Evolutionary conservation across 2,329 filamentous ascomycete genomes (phyloP).

Genomic region (Phialocephala sp.): DNA sequence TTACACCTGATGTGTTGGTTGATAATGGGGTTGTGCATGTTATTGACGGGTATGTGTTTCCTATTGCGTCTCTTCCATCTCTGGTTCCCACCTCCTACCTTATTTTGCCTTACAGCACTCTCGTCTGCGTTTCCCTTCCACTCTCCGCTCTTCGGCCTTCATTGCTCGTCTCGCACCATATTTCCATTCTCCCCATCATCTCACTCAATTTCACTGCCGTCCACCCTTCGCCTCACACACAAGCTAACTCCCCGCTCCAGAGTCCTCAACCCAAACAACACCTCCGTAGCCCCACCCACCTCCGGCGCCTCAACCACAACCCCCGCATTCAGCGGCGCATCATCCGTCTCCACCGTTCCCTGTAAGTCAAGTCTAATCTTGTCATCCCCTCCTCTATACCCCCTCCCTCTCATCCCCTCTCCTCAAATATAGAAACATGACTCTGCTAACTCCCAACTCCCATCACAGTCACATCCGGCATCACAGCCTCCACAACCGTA

Average conservation of each 20-base stretch:
- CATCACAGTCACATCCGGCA: conserved; percentile 53
- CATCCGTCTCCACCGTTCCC: conserved; percentile 52
- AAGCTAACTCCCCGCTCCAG: conserved; percentile 36
- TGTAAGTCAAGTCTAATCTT: too few relatives aligned
- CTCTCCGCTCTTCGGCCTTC: too few relatives aligned
- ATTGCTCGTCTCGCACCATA: too few relatives aligned
- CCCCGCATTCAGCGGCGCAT: conserved; percentile 60
- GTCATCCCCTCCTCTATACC: not conserved
- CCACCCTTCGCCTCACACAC: conserved; percentile 4
- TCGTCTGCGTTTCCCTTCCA: too few relatives aligned
- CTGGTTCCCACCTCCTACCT: not conserved
- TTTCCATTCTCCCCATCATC: not conserved
- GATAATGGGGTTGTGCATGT: conserved; percentile 45
- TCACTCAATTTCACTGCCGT: not conserved
- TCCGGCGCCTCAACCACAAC: conserved; percentile 51
- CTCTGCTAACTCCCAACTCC: not conserved
- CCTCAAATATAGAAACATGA: not conserved
- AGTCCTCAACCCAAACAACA: conserved; percentile 61
- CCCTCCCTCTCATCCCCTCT: not conserved
- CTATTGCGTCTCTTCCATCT: not conserved
- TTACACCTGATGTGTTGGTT: conserved; percentile 44
- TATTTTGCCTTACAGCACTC: not conserved
- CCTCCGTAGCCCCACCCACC: conserved; percentile 44
- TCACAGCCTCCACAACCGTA: conserved; percentile 49
- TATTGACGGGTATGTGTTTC: conserved; percentile 50